Evolutionary conservation across 352 stramenopile species (phyloP).

Genomic region (Peronospora farinosa): DNA sequence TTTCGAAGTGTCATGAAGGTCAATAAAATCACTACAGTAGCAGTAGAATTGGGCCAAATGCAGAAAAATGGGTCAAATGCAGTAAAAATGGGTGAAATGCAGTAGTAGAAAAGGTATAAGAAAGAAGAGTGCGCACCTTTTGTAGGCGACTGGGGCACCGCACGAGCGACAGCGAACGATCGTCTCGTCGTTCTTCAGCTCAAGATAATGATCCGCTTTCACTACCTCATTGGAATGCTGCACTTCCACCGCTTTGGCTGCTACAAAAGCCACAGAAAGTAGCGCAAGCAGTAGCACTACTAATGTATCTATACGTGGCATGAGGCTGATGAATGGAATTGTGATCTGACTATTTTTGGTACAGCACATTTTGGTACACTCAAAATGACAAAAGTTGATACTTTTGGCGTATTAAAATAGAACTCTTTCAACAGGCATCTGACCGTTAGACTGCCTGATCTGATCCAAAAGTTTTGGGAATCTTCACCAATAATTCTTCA

Average conservation of each 20-base stretch:
- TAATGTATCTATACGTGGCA: slow-evolving; percentile 22
- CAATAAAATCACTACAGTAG: slow-evolving; percentile 51
- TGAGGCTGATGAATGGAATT: slow-evolving; percentile 11
- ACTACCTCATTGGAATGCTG: background rate
- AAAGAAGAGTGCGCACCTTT: slow-evolving; percentile 34
- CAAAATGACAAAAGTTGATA: background rate
- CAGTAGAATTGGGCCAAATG: slow-evolving; percentile 7
- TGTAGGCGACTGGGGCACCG: slow-evolving; percentile 57
- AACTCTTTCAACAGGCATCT: background rate
- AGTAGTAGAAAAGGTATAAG: background rate
- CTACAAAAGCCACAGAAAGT: slow-evolving; percentile 2
- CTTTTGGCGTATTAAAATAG: background rate
- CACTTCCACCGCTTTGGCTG: slow-evolving; percentile 7
- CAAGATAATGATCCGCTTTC: slow-evolving; percentile 12
- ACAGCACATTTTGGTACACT: background rate
- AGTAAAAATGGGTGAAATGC: slow-evolving; percentile 10
- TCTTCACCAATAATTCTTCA: background rate
- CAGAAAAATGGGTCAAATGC: slow-evolving; percentile 10
- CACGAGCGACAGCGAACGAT: slow-evolving; percentile 74
- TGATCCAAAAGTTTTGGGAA: no score
- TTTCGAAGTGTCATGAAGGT: slow-evolving; percentile 71
- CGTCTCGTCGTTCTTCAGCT: slow-evolving; percentile 26
- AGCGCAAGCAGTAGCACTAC: slow-evolving; percentile 21
- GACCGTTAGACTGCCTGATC: no score
- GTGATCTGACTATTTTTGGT: slow-evolving; percentile 4